phyloP scores from a whole-genome alignment of 2,329 filamentous ascomycete genomes.

The Apiospora saccharicola region DNA sequence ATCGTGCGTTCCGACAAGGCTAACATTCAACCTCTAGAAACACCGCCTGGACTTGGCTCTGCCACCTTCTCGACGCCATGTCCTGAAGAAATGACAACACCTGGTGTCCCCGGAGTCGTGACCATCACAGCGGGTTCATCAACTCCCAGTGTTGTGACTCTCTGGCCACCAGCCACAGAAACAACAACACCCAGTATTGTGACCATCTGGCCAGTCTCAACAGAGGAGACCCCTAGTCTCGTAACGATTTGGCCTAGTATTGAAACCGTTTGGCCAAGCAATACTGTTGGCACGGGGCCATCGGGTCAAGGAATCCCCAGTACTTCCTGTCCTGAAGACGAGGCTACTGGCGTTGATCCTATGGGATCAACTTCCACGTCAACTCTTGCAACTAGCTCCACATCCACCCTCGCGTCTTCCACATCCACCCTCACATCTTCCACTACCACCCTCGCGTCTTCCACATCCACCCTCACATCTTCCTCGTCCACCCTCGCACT shows the following conservation, averaged over 20 bases:
- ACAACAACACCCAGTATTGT: not conserved
- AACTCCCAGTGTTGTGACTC: not conserved
- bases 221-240: not conserved
- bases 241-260: constrained; percentile 3
- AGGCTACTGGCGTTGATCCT: not conserved
- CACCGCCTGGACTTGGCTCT: constrained; percentile 17
- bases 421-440: not conserved
- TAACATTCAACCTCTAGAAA: constrained; percentile 28
- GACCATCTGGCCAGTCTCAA: constrained; percentile 2
- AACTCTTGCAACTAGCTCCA: constrained; percentile 30
- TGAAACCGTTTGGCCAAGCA: not conserved
- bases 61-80: constrained; percentile 18
- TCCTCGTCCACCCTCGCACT: constrained; percentile 27
- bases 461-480: not conserved
- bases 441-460: constrained; percentile 27
- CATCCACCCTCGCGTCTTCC: not conserved
- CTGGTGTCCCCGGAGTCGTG: not conserved
- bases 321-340: constrained; percentile 2
- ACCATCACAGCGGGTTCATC: not conserved
- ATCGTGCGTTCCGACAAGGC: not conserved
- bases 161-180: not conserved
- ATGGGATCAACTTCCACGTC: constrained; percentile 25
- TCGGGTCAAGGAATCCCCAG: not conserved
- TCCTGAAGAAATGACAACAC: constrained; percentile 10
- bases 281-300: not conserved